Base-by-base conservation (phyloP, 805 yeast species). In the Sugiyamaella valdiviana region DNA sequence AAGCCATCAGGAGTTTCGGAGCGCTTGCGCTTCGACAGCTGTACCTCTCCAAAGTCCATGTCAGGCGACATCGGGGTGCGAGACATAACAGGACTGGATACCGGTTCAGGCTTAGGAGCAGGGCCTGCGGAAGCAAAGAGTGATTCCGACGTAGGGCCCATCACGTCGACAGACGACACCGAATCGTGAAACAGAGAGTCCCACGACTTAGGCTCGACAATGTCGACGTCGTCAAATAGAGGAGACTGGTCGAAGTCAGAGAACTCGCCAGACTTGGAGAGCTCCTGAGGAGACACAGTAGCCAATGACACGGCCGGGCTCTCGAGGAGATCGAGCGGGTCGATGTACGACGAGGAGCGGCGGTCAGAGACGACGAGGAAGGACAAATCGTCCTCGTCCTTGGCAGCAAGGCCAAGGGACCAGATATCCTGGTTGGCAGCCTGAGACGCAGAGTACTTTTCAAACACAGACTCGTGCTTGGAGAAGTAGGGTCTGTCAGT, bases 161-260 rank as follows among this genome's bases (percentile, higher is more conserved):
- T 32, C 36, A 17, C 36, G 26, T 42, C 50, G 7, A 17, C 46
- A 21, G 42, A 36, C 21, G 42, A 36, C 17, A 26, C 22, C 23
- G 35, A 44, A 23, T 55, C 63, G 24, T 60, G 58, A 52, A 69
- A 67, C 20, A 68, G 54, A 12, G 71, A 63, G 15, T 63, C 54
- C 69, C 69, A 64, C 37, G 54, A 50, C 41, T 52, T 51, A 23
- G 60, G 45, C 39, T 59, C 58, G 17, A 55, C 60, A 5, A 58
- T 22, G 9, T 62, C 68, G 29, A 52, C 54, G 16, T 57, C 57
- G 36, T 55, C 64, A 37, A 65, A 61, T 44, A 65, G 48, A 16
- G 69, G 69, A 20, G 68, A 57, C 40, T 57, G 53, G 24, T 55
- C 66, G 38, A 55, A 51, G 44, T 55, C 62, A 36, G 53, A 43